Percentiles rank a stretch among this genome's conserved stretches.
Evolutionary conservation across 2,329 filamentous ascomycete genomes (phyloP).

Genomic region (Beauveria sp.): DNA sequence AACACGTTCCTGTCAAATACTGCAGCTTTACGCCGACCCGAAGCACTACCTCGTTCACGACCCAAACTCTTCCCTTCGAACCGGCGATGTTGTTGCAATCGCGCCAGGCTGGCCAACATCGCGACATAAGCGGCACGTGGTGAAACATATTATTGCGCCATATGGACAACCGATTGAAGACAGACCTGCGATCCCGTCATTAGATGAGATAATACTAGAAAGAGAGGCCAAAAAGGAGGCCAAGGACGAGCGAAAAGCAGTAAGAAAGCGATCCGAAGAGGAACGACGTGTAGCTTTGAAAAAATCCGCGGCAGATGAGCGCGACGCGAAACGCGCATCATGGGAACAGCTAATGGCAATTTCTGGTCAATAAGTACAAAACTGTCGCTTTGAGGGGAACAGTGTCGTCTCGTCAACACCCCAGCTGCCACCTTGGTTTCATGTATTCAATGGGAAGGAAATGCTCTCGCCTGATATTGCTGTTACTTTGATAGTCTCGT

Average conservation of each 20-base stretch:
- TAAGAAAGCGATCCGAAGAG: conserved; percentile 16
- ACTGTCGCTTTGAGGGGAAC: not conserved
- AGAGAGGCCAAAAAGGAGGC: conserved; percentile 46
- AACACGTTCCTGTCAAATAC: not conserved
- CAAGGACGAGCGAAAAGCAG: conserved; percentile 48
- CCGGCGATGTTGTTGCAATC: conserved; percentile 70
- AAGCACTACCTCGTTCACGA: conserved; percentile 69
- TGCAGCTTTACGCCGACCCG: conserved; percentile 51
- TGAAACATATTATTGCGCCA: conserved; percentile 67
- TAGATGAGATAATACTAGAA: conserved; percentile 51
- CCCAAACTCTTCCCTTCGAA: conserved; percentile 63
- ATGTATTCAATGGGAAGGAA: not conserved
- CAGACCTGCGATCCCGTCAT: conserved; percentile 57
- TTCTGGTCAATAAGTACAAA: not conserved
- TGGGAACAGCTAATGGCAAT: conserved; percentile 8
- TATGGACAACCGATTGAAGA: conserved; percentile 54
- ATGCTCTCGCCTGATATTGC: not conserved
- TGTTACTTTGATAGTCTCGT: not conserved
- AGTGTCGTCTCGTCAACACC: not conserved
- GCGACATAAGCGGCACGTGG: conserved; percentile 63
- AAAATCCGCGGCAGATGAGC: conserved; percentile 21
- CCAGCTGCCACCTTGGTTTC: not conserved
- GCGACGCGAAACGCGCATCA: conserved; percentile 17
- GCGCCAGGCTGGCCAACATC: conserved; percentile 57
- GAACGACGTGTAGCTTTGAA: conserved; percentile 14